phyloP scores from a whole-genome alignment of 2,329 filamentous ascomycete genomes.

The Calycina marina region DNA sequence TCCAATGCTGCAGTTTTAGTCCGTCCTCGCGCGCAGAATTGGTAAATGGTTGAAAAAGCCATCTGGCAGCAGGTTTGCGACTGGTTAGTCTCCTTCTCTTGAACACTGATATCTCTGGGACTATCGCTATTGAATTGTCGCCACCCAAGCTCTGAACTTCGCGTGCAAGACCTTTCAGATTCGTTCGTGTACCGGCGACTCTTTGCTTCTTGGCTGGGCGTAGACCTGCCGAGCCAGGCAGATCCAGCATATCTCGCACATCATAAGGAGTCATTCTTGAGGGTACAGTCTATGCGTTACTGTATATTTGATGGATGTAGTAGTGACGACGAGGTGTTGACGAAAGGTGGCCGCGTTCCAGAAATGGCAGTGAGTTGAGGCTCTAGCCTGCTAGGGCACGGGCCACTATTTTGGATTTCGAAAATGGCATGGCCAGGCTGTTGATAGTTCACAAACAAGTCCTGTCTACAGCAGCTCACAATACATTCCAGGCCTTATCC shows the following conservation, averaged over 20 bases:
- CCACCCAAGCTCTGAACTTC: constrained; percentile 52
- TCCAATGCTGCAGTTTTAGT: constrained; percentile 69
- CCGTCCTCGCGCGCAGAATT: constrained; percentile 65
- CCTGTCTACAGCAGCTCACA: too few species aligned
- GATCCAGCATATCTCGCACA: constrained; percentile 76
- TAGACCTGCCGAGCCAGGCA: constrained; percentile 45
- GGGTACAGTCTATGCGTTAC: neutral
- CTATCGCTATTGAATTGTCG: constrained; percentile 52
- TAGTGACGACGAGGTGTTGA: too few species aligned
- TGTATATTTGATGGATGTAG: neutral
- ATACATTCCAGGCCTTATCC: too few species aligned
- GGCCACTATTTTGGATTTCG: too few species aligned
- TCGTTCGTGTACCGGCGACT: constrained; percentile 41
- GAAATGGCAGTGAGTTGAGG: too few species aligned
- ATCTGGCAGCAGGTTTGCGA: constrained; percentile 41
- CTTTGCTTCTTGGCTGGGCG: constrained; percentile 65
- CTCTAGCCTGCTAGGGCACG: too few species aligned
- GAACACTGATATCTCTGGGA: constrained; percentile 43
- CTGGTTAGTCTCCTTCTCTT: constrained; percentile 42
- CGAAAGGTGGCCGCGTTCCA: too few species aligned
- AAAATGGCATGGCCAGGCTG: too few species aligned
- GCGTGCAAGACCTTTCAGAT: constrained; percentile 47
- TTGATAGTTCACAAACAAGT: too few species aligned
- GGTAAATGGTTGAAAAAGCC: constrained; percentile 56
- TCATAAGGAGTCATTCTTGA: constrained; percentile 61